Percentiles rank a stretch among this genome's conserved stretches.
Conservation (phyloP, 2,329 filamentous ascomycete species). For the Fusarium floridanum region DNA sequence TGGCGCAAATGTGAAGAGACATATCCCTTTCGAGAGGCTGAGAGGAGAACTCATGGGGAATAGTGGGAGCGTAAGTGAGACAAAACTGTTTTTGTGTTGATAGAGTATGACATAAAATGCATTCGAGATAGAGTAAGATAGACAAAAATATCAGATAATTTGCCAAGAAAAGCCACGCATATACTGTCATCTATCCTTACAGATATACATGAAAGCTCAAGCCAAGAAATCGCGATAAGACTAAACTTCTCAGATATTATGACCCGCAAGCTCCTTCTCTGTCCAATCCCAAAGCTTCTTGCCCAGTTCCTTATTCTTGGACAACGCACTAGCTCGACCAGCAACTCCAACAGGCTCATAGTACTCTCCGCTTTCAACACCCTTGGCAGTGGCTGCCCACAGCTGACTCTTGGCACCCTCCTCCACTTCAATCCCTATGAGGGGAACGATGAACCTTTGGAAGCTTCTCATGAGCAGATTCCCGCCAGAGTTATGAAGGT, state of each 20-base stretch:
- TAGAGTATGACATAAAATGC: no score
- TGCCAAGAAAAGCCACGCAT: not conserved
- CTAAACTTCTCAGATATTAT: not conserved
- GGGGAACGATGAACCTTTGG: not conserved
- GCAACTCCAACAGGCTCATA: not conserved
- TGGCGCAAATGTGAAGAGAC: no score
- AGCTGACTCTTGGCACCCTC: not conserved
- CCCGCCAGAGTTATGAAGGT: not conserved
- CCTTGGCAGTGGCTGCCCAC: not conserved
- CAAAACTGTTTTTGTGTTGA: no score
- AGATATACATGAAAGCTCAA: not conserved
- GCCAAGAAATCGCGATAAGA: not conserved
- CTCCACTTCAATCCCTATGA: not conserved
- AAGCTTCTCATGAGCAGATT: not conserved
- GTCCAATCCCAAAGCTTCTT: constrained; percentile 4
- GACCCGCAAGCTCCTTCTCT: not conserved
- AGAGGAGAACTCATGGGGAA: no score
- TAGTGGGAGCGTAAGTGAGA: no score
- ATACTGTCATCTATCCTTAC: not conserved
- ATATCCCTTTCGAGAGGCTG: no score
- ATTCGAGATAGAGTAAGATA: not conserved
- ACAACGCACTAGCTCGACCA: not conserved
- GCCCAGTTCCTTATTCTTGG: not conserved
- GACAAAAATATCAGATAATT: not conserved
- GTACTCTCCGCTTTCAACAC: not conserved